phyloP scores from a whole-genome alignment of 1,284 basidiomycete species.

The Tylopilus orsonianus region DNA sequence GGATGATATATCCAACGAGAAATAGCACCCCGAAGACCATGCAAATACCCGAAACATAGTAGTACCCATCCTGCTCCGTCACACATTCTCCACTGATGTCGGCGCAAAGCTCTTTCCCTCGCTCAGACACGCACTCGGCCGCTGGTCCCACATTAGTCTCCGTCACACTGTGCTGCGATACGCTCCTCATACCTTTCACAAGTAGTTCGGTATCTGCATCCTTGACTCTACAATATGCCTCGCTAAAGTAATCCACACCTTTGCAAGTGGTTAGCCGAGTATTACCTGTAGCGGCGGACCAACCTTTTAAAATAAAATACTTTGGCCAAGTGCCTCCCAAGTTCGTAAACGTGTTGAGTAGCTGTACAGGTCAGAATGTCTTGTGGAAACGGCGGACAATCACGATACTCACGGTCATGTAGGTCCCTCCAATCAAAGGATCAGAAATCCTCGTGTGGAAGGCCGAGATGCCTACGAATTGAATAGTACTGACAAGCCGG shows the following conservation, averaged over 20 bases:
- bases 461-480: conserved; percentile 97
- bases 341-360: conserved; percentile 96
- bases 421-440: conserved; percentile 95
- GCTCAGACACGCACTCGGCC: conserved; percentile 86
- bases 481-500: conserved; percentile 71
- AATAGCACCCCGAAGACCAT: conserved; percentile 72
- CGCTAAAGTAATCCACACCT: conserved; percentile 86
- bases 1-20: conserved; percentile 78
- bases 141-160: conserved; percentile 42
- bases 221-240: conserved; percentile 76
- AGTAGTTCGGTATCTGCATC: conserved; percentile 52
- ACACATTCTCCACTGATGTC: conserved; percentile 79
- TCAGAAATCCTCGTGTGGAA: conserved; percentile 98
- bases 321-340: conserved; percentile 98
- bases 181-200: conserved; percentile 52
- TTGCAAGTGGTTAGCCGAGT: conserved; percentile 11
- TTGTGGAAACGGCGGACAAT: neutral
- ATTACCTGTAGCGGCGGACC: conserved; percentile 37
- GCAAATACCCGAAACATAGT: conserved; percentile 81
- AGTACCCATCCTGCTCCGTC: conserved; percentile 91
- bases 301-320: conserved; percentile 88
- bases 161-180: neutral
- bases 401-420: conserved; percentile 81
- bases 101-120: conserved; percentile 79
- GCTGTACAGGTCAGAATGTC: conserved; percentile 43